Conservation (phyloP, 176 grass and related monocot genomes). For the Alloteropsis semialata region DNA sequence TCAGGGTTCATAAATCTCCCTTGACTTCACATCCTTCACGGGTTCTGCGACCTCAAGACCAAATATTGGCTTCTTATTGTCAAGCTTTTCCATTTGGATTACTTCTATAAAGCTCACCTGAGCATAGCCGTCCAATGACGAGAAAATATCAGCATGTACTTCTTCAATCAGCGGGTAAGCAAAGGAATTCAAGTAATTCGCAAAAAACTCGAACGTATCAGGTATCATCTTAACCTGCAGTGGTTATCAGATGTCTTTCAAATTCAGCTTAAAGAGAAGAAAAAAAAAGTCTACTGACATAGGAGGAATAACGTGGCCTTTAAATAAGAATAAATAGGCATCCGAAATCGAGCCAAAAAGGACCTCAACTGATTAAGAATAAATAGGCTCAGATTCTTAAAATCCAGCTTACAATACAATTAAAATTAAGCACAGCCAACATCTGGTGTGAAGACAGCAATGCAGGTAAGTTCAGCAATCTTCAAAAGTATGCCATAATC, state of each 20-base stretch:
- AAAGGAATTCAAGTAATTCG: conserved; percentile 37
- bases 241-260: not conserved
- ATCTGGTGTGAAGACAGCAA: not conserved
- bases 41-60: conserved; percentile 4
- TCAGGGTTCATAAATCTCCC: conserved; percentile 31
- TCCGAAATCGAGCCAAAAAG: not conserved
- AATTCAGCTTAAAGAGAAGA: too few relatives aligned
- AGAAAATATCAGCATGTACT: conserved; percentile 40
- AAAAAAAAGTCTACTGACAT: not conserved
- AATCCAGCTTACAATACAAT: not conserved
- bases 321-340: not conserved
- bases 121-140: conserved; percentile 28
- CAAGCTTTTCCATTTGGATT: conserved; percentile 18
- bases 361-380: not conserved
- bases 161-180: conserved; percentile 55
- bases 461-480: not conserved
- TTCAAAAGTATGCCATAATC: not conserved
- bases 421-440: not conserved
- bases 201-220: not conserved
- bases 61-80: not conserved
- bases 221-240: conserved; percentile 47
- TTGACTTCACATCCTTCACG: not conserved
- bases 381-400: not conserved
- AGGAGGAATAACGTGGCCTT: not conserved
- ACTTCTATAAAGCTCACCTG: conserved; percentile 33